Conservation (phyloP, 352 stramenopile species). For the Pythium aphanidermatum region DNA sequence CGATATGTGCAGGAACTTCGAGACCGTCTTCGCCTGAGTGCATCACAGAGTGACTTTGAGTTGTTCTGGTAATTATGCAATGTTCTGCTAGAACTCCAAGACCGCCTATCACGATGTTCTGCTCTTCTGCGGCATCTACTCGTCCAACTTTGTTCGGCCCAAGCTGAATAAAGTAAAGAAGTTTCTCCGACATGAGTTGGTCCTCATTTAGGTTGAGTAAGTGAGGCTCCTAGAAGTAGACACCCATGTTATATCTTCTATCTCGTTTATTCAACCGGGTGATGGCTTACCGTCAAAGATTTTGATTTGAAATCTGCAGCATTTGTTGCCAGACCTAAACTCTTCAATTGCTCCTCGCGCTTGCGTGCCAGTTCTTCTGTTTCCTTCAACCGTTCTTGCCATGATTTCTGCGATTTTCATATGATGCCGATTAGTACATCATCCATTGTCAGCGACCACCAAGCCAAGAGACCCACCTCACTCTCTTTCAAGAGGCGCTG, state of each 20-base stretch:
- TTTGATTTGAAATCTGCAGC: constrained; percentile 51
- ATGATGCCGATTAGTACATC: neutral
- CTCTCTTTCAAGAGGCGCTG: constrained; percentile 68
- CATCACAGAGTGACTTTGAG: no score
- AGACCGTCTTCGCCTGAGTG: neutral
- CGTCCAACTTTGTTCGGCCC: constrained; percentile 61
- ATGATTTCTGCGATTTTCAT: constrained; percentile 57
- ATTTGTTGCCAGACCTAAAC: constrained; percentile 55
- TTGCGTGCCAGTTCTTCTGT: constrained; percentile 77
- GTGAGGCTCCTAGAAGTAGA: constrained; percentile 72
- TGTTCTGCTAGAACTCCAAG: constrained; percentile 79
- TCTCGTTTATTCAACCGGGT: no score
- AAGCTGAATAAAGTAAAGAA: constrained; percentile 69
- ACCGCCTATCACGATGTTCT: constrained; percentile 73
- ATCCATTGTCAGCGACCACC: no score
- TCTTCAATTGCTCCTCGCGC: constrained; percentile 73
- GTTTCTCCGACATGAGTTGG: constrained; percentile 76
- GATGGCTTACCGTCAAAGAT: constrained; percentile 26
- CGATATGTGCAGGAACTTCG: neutral
- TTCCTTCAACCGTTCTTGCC: constrained; percentile 71
- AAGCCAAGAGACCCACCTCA: constrained; percentile 45
- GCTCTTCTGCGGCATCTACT: constrained; percentile 50
- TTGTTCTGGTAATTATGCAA: constrained; percentile 23
- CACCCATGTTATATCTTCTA: no score
- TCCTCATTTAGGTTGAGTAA: constrained; percentile 87